A percentile compares a stretch with the other conserved stretches of the same genome.
Evolutionary conservation across 805 yeast genomes (phyloP).

Genomic region (Metschnikowia anglica): DNA sequence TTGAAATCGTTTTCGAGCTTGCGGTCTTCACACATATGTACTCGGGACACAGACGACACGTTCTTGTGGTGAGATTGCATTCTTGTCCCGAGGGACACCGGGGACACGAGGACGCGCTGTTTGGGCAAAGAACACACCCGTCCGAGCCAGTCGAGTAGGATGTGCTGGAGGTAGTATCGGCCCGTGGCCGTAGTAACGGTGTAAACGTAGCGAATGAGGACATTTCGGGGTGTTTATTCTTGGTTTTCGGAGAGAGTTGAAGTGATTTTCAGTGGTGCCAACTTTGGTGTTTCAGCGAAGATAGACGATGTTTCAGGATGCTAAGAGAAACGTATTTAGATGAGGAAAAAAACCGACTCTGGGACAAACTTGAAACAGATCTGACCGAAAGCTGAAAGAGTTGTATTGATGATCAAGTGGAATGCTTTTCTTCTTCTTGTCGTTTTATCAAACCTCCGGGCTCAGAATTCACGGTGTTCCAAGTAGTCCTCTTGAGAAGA

Average conservation of each 20-base stretch:
- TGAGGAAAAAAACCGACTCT: background rate
- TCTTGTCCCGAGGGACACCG: slow-evolving; percentile 19
- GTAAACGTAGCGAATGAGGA: background rate
- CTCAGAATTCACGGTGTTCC: no score
- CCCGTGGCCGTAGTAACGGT: slow-evolving; percentile 17
- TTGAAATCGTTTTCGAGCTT: slow-evolving; percentile 1
- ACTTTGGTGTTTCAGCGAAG: background rate
- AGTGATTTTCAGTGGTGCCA: no score
- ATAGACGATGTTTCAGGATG: background rate
- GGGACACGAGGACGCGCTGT: slow-evolving; percentile 50
- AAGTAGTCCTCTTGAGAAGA: no score
- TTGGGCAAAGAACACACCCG: slow-evolving; percentile 46
- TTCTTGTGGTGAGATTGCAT: slow-evolving; percentile 16
- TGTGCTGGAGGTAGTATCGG: slow-evolving; percentile 9
- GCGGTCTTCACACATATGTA: slow-evolving; percentile 13
- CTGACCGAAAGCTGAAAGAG: background rate
- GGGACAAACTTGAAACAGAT: background rate
- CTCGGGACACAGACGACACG: slow-evolving; percentile 17
- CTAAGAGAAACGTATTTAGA: no score
- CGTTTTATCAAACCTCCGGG: background rate
- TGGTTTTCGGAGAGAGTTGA: no score
- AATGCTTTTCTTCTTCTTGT: no score
- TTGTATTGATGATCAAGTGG: no score
- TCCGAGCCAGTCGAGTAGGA: slow-evolving; percentile 24
- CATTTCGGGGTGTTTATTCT: no score